Conservation (phyloP, 805 yeast genomes). For the Candida montana region DNA sequence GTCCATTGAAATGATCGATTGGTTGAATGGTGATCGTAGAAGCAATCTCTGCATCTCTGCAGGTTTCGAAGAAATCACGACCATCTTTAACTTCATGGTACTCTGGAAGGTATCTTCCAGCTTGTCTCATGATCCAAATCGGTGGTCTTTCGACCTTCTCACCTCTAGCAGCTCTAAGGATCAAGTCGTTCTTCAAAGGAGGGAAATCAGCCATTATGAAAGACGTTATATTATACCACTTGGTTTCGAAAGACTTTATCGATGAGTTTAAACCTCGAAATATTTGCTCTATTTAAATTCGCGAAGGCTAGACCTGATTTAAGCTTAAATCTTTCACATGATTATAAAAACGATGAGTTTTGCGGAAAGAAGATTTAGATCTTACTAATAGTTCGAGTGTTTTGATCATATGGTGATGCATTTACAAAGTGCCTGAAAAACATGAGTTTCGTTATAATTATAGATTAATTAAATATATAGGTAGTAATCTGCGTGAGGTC, state of each 20-base stretch:
- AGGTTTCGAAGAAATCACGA: constrained; percentile 90
- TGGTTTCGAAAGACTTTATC: no score
- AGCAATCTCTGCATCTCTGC: constrained; percentile 91
- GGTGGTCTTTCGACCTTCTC: constrained; percentile 96
- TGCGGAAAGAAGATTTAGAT: no score
- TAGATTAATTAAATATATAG: background rate
- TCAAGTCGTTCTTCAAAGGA: constrained; percentile 79
- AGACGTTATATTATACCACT: no score
- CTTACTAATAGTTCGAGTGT: no score
- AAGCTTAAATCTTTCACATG: no score
- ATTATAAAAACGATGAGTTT: no score
- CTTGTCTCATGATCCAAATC: constrained; percentile 97
- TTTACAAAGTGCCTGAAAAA: no score
- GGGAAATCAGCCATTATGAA: constrained; percentile 46
- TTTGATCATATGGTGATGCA: no score
- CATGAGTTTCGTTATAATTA: background rate
- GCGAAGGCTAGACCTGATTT: no score
- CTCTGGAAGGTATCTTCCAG: constrained; percentile 90
- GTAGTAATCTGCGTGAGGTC: background rate
- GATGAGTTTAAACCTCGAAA: background rate
- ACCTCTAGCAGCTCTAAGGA: constrained; percentile 83
- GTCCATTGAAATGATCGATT: constrained; percentile 78
- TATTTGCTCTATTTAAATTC: no score
- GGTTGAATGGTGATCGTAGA: constrained; percentile 95
- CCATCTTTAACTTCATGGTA: constrained; percentile 84